Conservation (phyloP, 2,329 filamentous ascomycete species). For the Aspergillus sp. region DNA sequence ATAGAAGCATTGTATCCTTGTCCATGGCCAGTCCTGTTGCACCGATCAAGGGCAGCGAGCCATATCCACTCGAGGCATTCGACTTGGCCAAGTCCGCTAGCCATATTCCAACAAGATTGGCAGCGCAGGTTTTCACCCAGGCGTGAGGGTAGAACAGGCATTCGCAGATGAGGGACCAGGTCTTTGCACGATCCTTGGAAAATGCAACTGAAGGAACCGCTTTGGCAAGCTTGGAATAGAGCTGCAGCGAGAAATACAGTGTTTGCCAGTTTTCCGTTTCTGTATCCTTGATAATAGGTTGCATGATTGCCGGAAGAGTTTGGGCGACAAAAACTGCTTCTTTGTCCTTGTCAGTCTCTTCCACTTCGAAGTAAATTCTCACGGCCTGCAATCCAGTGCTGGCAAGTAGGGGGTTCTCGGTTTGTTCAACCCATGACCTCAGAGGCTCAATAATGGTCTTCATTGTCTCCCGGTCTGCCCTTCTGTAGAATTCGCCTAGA, state of each 20-base stretch:
- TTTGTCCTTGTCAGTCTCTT: constrained; percentile 63
- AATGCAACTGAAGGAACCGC: constrained; percentile 66
- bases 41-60: constrained; percentile 63
- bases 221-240: constrained; percentile 67
- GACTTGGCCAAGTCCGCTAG: constrained; percentile 74
- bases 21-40: constrained; percentile 70
- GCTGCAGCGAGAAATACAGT: constrained; percentile 70
- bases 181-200: constrained; percentile 55
- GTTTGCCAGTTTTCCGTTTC: constrained; percentile 65
- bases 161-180: constrained; percentile 70
- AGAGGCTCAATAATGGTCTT: constrained; percentile 71
- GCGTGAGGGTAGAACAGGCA: constrained; percentile 71
- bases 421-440: constrained; percentile 73
- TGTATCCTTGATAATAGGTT: constrained; percentile 48
- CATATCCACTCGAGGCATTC: constrained; percentile 55
- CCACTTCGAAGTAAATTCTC: constrained; percentile 75
- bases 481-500: constrained; percentile 76
- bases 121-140: constrained; percentile 73
- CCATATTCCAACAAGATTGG: constrained; percentile 73
- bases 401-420: constrained; percentile 68
- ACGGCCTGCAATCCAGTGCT: constrained; percentile 78
- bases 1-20: constrained; percentile 61
- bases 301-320: constrained; percentile 57
- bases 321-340: constrained; percentile 63
- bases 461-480: constrained; percentile 70